Percentiles rank a stretch among this genome's conserved stretches.
Evolutionary conservation across 331 rosid genomes (phyloP).

Genomic region (Dryas integrifolia): DNA sequence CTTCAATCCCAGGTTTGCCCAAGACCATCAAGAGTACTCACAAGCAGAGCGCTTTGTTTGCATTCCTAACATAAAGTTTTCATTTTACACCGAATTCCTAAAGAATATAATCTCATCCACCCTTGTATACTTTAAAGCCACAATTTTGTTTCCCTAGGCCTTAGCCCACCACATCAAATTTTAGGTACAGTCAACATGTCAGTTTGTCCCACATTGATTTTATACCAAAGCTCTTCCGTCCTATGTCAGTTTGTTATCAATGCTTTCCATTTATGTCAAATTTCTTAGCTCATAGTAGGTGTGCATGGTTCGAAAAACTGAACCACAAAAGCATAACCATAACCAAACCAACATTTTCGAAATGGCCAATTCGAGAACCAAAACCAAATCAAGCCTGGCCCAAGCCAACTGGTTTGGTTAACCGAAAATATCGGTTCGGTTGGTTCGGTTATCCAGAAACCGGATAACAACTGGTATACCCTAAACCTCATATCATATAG

Average conservation of each 20-base stretch:
- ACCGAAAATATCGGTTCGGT: too few species aligned
- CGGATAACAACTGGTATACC: too few species aligned
- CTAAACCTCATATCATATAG: too few species aligned
- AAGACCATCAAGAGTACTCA: not conserved
- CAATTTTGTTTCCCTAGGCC: not conserved
- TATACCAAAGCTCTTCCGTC: not conserved
- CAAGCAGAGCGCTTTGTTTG: not conserved
- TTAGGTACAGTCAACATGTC: not conserved
- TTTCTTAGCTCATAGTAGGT: not conserved
- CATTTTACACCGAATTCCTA: not conserved
- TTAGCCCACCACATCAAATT: conserved; percentile 1
- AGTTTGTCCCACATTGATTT: not conserved
- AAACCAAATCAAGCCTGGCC: too few species aligned
- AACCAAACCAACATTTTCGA: too few species aligned
- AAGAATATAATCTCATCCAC: not conserved
- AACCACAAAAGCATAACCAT: too few species aligned
- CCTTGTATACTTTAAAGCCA: not conserved
- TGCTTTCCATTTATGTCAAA: not conserved
- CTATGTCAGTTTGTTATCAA: not conserved
- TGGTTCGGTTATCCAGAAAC: too few species aligned
- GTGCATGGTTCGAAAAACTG: too few species aligned
- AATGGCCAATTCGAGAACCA: too few species aligned
- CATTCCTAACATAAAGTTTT: not conserved
- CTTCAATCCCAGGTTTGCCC: not conserved
- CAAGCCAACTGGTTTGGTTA: too few species aligned